These are phyloP conservation scores for Ascoidea tarda DNA, from an alignment of 805 yeast species.

Conservation along the genomic window DNA sequence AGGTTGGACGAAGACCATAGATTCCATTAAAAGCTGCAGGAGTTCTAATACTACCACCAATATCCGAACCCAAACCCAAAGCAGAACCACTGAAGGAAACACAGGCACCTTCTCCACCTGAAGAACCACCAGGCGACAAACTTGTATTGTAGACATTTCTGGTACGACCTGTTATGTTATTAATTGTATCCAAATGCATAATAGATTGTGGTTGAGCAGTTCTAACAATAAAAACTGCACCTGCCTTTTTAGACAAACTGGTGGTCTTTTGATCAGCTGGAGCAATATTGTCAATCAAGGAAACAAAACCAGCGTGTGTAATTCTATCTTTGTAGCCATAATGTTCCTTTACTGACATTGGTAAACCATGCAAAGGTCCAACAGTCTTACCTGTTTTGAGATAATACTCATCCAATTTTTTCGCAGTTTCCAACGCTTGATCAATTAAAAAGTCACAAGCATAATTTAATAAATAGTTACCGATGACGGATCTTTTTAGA, in stretches of 20 bases:
- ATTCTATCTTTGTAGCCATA: slow-evolving; percentile 28
- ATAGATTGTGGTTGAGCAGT: slow-evolving; percentile 57
- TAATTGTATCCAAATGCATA: slow-evolving; percentile 55
- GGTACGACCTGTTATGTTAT: slow-evolving; percentile 45
- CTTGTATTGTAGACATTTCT: slow-evolving; percentile 43
- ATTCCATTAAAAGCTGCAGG: slow-evolving; percentile 55
- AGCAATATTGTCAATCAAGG: slow-evolving; percentile 1
- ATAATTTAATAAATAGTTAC: slow-evolving; percentile 36
- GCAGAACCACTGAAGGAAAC: slow-evolving; percentile 46
- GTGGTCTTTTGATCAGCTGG: slow-evolving; percentile 2
- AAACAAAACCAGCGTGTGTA: slow-evolving; percentile 33
- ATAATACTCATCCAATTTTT: slow-evolving; percentile 36
- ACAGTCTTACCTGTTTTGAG: slow-evolving; percentile 29
- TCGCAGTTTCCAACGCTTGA: slow-evolving; percentile 43
- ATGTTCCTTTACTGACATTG: slow-evolving; percentile 41
- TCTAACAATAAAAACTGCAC: slow-evolving; percentile 51
- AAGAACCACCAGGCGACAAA: slow-evolving; percentile 57
- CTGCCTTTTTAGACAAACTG: slow-evolving; percentile 14
- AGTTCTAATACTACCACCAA: slow-evolving; percentile 56
- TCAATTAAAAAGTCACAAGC: slow-evolving; percentile 29
- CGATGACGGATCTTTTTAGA: slow-evolving; percentile 42
- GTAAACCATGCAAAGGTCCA: slow-evolving; percentile 59
- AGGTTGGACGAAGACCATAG: slow-evolving; percentile 50
- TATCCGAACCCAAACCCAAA: slow-evolving; percentile 55
- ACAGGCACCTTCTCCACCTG: slow-evolving; percentile 60